Evolutionary conservation across 768 basidiomycete species (phyloP).

Genomic region (Pleurotus tuoliensis): DNA sequence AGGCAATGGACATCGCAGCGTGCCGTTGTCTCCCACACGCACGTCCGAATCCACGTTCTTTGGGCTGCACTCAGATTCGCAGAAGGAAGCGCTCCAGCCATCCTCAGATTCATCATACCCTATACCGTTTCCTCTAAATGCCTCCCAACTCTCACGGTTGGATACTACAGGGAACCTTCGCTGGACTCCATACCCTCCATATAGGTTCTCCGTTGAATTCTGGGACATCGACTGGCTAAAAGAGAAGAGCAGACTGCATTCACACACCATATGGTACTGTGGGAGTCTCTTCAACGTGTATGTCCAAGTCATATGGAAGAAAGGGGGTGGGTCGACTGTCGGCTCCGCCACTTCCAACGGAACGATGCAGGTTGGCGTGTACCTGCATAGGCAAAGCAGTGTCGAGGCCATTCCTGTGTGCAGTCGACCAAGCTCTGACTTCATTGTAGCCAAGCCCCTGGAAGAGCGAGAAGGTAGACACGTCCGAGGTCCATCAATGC

Average conservation of each 20-base stretch:
- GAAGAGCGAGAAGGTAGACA: constrained; percentile 12
- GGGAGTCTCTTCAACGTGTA: constrained; percentile 88
- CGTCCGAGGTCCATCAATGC: constrained; percentile 28
- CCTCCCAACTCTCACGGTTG: constrained; percentile 19
- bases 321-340: constrained; percentile 26
- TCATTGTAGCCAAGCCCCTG: constrained; percentile 9
- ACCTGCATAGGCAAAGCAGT: constrained; percentile 81
- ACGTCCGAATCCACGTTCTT: constrained; percentile 56
- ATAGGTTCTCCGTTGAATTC: constrained; percentile 85
- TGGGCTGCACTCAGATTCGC: constrained; percentile 44
- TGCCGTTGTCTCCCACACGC: constrained; percentile 13
- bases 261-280: constrained; percentile 86
- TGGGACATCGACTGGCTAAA: constrained; percentile 80
- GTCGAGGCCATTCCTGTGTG: constrained; percentile 74
- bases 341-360: constrained; percentile 15
- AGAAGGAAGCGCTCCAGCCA: background rate
- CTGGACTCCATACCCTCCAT: constrained; percentile 77
- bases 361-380: constrained; percentile 72
- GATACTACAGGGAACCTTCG: constrained; percentile 42
- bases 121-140: constrained; percentile 36
- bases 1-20: background rate
- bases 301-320: constrained; percentile 84
- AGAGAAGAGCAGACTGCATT: constrained; percentile 82
- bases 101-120: constrained; percentile 11
- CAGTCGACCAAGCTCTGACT: constrained; percentile 44